Evolutionary conservation across 2,329 filamentous ascomycete species (phyloP).

Genomic region (Ophiostoma piceae): DNA sequence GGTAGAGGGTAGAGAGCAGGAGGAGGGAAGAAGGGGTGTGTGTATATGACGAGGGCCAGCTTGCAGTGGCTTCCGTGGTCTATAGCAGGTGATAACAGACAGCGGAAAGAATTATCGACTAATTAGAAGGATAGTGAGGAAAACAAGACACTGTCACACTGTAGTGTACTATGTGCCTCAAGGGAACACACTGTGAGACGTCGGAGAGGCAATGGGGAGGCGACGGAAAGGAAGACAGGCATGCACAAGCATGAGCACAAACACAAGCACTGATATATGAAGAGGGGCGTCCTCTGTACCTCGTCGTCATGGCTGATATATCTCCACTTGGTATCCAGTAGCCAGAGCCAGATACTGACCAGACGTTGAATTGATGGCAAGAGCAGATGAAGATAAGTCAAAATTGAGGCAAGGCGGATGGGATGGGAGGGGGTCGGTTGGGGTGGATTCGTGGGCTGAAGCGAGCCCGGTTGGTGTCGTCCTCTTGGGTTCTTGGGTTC

Average conservation of each 20-base stretch:
- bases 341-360: neutral
- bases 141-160: constrained; percentile 7
- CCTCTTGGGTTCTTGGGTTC: neutral
- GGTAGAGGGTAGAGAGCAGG: neutral
- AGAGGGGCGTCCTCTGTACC: constrained; percentile 5
- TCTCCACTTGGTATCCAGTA: constrained; percentile 16
- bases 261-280: constrained; percentile 11
- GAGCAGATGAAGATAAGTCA: neutral
- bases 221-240: constrained; percentile 14
- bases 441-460: constrained; percentile 18
- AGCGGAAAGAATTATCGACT: neutral
- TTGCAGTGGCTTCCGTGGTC: neutral
- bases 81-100: neutral
- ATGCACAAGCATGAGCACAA: constrained; percentile 16
- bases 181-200: constrained; percentile 33
- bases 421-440: neutral
- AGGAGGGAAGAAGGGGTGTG: neutral
- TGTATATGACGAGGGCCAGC: neutral
- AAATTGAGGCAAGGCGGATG: neutral
- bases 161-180: constrained; percentile 32
- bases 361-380: neutral
- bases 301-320: constrained; percentile 4
- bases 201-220: constrained; percentile 25
- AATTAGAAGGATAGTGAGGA: neutral
- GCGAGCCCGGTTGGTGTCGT: constrained; percentile 9